These are phyloP conservation scores for Scortechinia acanthostroma DNA, from an alignment of 2,329 filamentous ascomycete genomes.

Conservation along the genomic window DNA sequence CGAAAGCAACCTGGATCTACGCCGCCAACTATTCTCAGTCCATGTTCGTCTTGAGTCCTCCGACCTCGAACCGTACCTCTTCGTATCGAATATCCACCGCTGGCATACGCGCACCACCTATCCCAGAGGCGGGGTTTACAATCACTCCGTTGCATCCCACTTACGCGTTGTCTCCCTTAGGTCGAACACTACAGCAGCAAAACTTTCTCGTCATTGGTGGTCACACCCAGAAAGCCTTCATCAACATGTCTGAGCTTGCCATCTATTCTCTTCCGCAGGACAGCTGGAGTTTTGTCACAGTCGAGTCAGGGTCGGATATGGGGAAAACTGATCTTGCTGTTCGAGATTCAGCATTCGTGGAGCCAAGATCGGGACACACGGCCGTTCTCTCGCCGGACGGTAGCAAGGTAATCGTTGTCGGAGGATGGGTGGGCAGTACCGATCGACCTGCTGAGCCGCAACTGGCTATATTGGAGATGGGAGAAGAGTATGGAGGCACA, in stretches of 20 bases:
- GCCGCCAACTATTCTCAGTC: not conserved
- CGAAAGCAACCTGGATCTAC: not conserved
- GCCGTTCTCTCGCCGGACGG: not conserved
- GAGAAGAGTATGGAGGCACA: conserved; percentile 11
- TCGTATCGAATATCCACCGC: not conserved
- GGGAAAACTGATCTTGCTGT: not conserved
- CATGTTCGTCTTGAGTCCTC: not conserved
- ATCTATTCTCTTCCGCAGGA: not conserved
- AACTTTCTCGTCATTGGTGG: not conserved
- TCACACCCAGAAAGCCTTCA: not conserved
- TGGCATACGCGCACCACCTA: not conserved
- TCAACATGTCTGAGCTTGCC: not conserved
- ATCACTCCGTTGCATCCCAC: not conserved
- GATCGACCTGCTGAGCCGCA: not conserved
- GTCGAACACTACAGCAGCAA: not conserved
- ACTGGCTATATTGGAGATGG: not conserved
- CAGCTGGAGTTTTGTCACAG: conserved; percentile 1
- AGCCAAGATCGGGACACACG: not conserved
- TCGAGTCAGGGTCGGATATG: not conserved
- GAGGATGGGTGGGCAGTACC: not conserved
- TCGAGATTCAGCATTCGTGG: not conserved
- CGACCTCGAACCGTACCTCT: not conserved
- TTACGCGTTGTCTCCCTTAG: not conserved
- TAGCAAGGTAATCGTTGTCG: not conserved
- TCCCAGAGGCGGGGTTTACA: not conserved